These are phyloP conservation scores for Pythium rishiriense DNA, from an alignment of 352 stramenopile genomes.

Conservation along the genomic window DNA sequence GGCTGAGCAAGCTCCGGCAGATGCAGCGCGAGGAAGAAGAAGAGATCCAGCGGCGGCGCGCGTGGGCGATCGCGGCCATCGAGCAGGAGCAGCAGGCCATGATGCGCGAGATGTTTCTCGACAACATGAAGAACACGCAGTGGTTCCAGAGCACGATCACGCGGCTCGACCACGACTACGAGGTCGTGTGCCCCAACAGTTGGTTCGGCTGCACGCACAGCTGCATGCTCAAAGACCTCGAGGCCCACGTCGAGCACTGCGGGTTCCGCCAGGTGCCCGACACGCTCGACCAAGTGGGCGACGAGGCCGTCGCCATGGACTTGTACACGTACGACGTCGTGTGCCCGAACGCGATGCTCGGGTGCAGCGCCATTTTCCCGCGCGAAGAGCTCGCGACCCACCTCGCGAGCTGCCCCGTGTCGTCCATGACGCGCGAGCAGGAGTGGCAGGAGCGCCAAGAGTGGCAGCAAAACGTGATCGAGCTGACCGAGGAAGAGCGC, in stretches of 20 bases:
- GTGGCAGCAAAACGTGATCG: slow-evolving; percentile 61
- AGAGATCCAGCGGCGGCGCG: slow-evolving; percentile 58
- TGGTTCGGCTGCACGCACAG: slow-evolving; percentile 87
- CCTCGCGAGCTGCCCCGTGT: slow-evolving; percentile 62
- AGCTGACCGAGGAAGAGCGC: slow-evolving; percentile 74
- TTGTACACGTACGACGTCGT: slow-evolving; percentile 85
- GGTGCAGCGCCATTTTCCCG: slow-evolving; percentile 78
- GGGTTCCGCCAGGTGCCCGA: slow-evolving; percentile 79
- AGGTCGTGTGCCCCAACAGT: slow-evolving; percentile 84
- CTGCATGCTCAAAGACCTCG: slow-evolving; percentile 82
- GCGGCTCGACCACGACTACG: slow-evolving; percentile 75
- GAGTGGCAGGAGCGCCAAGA: slow-evolving; percentile 78
- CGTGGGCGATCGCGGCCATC: slow-evolving; percentile 78
- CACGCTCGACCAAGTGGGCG: slow-evolving; percentile 59
- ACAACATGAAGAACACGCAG: slow-evolving; percentile 89
- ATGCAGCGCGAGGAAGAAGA: slow-evolving; percentile 76
- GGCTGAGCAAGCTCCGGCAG: slow-evolving; percentile 64
- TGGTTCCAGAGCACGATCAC: slow-evolving; percentile 88
- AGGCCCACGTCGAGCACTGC: slow-evolving; percentile 65
- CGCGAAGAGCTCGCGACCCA: slow-evolving; percentile 69
- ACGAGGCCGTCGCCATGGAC: slow-evolving; percentile 53
- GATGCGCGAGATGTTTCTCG: slow-evolving; percentile 82
- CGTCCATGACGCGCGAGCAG: slow-evolving; percentile 71
- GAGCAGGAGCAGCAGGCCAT: slow-evolving; percentile 82
- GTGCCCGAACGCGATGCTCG: slow-evolving; percentile 79